Evolutionary conservation across 2,329 filamentous ascomycete species (phyloP).

Genomic region (Ceratocystis harringtonii): DNA sequence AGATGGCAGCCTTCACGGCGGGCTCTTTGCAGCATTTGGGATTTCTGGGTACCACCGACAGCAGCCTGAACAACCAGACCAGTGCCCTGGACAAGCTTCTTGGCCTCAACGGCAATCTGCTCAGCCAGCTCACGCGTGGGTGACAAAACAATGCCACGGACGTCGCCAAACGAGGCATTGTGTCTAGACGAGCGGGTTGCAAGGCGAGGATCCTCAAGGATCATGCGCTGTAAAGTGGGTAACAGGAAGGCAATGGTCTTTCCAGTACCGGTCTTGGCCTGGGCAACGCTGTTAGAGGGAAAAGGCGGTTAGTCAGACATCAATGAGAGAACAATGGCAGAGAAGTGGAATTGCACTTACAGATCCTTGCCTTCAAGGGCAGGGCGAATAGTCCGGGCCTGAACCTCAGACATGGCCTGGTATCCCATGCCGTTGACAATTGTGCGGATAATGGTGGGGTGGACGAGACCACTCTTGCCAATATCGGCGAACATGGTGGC

Average conservation of each 20-base stretch:
- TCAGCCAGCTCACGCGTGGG: constrained; percentile 69
- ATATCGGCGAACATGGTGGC: constrained; percentile 34
- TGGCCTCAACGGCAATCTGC: constrained; percentile 69
- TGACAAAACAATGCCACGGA: constrained; percentile 58
- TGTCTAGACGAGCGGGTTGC: constrained; percentile 29
- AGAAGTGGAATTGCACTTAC: constrained; percentile 38
- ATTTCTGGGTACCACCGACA: constrained; percentile 84
- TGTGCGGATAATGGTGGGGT: constrained; percentile 48
- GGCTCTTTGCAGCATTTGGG: constrained; percentile 49
- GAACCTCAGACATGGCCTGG: constrained; percentile 82
- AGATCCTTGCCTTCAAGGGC: constrained; percentile 69
- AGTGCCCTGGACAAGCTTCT: constrained; percentile 48
- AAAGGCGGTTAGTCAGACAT: not conserved
- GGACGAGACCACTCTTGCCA: constrained; percentile 33
- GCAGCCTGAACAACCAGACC: constrained; percentile 56
- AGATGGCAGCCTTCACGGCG: constrained; percentile 69
- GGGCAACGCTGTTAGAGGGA: constrained; percentile 49
- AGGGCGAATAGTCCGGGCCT: constrained; percentile 66
- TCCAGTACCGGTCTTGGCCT: constrained; percentile 92
- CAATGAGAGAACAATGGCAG: constrained; percentile 19
- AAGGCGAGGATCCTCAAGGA: constrained; percentile 47
- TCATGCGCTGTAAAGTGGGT: constrained; percentile 67
- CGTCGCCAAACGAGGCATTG: constrained; percentile 36
- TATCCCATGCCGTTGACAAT: constrained; percentile 62
- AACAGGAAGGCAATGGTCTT: constrained; percentile 91